Percentiles rank a stretch among this genome's conserved stretches.
phyloP scores from a whole-genome alignment of 1,139 yeast species.

The Scheffersomyces cryptocercus region DNA sequence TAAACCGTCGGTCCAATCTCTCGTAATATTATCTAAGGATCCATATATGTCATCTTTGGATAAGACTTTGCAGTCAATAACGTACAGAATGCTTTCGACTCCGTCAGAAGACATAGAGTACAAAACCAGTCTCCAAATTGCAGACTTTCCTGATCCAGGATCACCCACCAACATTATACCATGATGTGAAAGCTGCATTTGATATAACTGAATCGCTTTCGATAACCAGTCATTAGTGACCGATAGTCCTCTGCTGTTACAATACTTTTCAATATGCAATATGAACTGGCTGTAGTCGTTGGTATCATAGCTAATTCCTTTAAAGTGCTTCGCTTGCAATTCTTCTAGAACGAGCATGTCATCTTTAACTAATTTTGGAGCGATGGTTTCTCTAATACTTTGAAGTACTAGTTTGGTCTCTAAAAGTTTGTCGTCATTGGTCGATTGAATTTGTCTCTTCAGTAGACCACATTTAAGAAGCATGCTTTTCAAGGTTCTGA shows the following conservation, averaged over 20 bases:
- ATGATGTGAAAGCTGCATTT: conserved; percentile 66
- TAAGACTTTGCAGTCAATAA: conserved; percentile 76
- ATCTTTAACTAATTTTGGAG: conserved; percentile 60
- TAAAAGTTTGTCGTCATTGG: conserved; percentile 5
- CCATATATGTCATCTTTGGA: conserved; percentile 74
- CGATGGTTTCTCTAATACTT: conserved; percentile 59
- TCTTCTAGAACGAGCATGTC: conserved; percentile 48
- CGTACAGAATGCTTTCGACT: conserved; percentile 36
- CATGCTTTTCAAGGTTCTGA: conserved; percentile 74
- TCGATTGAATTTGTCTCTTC: conserved; percentile 23
- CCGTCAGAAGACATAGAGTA: conserved; percentile 41
- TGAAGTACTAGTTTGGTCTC: conserved; percentile 49
- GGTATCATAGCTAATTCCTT: conserved; percentile 12
- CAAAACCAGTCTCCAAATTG: conserved; percentile 52
- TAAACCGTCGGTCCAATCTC: conserved; percentile 94
- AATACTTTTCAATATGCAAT: conserved; percentile 12
- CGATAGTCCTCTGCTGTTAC: conserved; percentile 19
- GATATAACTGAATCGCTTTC: conserved; percentile 64
- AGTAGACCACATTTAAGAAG: conserved; percentile 60
- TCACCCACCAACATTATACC: conserved; percentile 83
- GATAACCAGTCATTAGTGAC: conserved; percentile 45
- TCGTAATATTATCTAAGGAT: conserved; percentile 65
- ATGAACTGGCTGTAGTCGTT: conserved; percentile 19
- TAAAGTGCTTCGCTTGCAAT: conserved; percentile 29
- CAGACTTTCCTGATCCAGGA: conserved; percentile 76